Percentiles rank a stretch among this genome's conserved stretches.
Evolutionary conservation across 345 rosid genomes (phyloP).

Genomic region (Bruguiera gymnorhiza): DNA sequence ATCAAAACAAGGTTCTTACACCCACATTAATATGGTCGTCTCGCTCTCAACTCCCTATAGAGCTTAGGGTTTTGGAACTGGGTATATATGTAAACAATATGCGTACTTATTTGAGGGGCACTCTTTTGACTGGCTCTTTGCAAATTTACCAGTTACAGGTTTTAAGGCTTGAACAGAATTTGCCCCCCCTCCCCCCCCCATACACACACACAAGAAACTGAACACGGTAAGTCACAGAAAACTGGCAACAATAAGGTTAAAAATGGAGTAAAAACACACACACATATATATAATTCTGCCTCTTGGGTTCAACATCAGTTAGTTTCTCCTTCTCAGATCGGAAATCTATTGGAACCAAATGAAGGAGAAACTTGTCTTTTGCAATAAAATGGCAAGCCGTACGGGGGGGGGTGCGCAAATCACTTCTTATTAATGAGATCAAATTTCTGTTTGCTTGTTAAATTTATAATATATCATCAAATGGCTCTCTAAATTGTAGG

Average conservation of each 20-base stretch:
- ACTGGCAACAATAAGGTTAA: background rate
- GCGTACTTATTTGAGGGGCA: background rate
- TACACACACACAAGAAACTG: background rate
- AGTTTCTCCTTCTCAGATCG: too few relatives aligned
- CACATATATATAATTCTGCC: background rate
- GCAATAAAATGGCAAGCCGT: background rate
- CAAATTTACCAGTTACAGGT: background rate
- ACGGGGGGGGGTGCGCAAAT: background rate
- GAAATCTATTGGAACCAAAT: background rate
- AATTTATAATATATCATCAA: background rate
- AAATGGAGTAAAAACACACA: background rate
- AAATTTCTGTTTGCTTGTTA: background rate
- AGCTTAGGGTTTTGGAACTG: conserved; percentile 29
- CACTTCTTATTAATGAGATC: background rate
- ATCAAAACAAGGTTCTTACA: conserved; percentile 18
- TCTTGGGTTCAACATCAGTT: too few relatives aligned
- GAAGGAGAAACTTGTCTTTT: conserved; percentile 6
- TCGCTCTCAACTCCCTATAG: conserved; percentile 27
- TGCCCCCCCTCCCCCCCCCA: background rate
- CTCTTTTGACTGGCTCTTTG: background rate
- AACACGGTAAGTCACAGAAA: background rate
- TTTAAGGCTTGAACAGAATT: background rate
- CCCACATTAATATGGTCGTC: conserved; percentile 11
- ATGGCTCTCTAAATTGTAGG: conserved; percentile 7
- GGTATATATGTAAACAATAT: background rate